Evolutionary conservation across 305 asterid genomes (phyloP).

Genomic region (Rubia balearica): DNA sequence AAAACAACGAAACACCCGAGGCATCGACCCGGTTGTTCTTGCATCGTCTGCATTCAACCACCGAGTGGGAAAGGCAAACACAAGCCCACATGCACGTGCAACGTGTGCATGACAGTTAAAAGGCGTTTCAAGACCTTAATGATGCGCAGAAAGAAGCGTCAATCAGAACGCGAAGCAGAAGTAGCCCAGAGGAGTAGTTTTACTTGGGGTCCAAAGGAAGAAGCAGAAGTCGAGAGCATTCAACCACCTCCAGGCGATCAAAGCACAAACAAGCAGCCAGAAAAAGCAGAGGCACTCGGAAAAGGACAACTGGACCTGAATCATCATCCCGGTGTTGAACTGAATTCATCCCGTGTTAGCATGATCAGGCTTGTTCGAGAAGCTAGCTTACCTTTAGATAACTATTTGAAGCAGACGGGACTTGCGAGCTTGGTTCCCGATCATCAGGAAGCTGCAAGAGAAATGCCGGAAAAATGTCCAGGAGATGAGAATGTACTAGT

Average conservation of each 20-base stretch:
- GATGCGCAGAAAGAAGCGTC: slow-evolving; percentile 98
- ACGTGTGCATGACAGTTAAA: slow-evolving; percentile 94
- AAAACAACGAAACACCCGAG: slow-evolving; percentile 89
- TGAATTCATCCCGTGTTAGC: slow-evolving; percentile 39
- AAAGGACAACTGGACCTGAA: slow-evolving; percentile 64
- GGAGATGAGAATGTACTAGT: slow-evolving; percentile 38
- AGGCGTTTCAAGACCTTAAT: slow-evolving; percentile 90
- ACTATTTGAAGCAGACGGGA: slow-evolving; percentile 76
- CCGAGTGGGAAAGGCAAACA: slow-evolving; percentile 98
- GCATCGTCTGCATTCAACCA: slow-evolving; percentile 98
- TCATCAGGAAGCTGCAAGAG: slow-evolving; percentile 30
- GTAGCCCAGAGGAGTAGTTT: slow-evolving; percentile 52
- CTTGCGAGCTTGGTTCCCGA: slow-evolving; percentile 57
- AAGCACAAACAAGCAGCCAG: slow-evolving; percentile 25
- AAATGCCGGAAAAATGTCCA: slow-evolving; percentile 27
- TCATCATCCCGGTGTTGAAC: slow-evolving; percentile 48
- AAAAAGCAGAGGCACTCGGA: slow-evolving; percentile 34
- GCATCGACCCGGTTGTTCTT: slow-evolving; percentile 96
- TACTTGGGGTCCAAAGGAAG: slow-evolving; percentile 50
- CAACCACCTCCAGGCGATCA: slow-evolving; percentile 31
- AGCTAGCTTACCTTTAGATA: slow-evolving; percentile 76
- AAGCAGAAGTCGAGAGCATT: slow-evolving; percentile 56
- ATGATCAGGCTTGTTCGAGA: slow-evolving; percentile 81
- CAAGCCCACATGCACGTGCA: slow-evolving; percentile 91
- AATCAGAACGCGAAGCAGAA: slow-evolving; percentile 89